These are phyloP conservation scores for Talinum fruticosum DNA, from an alignment of 148 eudicot species.

Conservation along the genomic window DNA sequence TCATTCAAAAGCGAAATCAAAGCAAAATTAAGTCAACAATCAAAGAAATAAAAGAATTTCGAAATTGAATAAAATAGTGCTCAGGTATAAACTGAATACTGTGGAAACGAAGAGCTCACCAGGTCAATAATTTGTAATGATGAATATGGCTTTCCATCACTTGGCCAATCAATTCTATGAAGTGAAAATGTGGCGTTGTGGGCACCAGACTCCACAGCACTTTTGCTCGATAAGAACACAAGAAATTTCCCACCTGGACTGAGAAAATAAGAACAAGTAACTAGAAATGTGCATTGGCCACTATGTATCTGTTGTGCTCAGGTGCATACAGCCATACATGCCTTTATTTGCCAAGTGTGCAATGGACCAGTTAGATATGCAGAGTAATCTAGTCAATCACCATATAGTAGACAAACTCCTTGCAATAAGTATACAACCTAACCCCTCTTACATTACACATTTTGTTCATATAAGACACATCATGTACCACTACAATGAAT, in stretches of 20 bases:
- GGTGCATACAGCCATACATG: background rate
- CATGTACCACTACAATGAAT: too few relatives aligned
- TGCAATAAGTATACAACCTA: too few relatives aligned
- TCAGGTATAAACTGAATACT: background rate
- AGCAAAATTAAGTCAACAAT: background rate
- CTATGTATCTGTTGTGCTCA: background rate
- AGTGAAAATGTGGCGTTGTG: slow-evolving; percentile 66
- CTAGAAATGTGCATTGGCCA: background rate
- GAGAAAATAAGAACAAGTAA: slow-evolving; percentile 21
- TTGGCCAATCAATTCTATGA: slow-evolving; percentile 66
- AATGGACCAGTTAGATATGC: too few relatives aligned
- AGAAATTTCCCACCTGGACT: slow-evolving; percentile 63
- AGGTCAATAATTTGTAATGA: slow-evolving; percentile 42
- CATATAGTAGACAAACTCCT: too few relatives aligned
- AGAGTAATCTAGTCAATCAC: too few relatives aligned
- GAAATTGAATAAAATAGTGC: background rate
- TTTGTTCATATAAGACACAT: too few relatives aligned
- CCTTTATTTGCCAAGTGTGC: background rate
- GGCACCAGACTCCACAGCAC: slow-evolving; percentile 63
- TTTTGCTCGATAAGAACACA: slow-evolving; percentile 59
- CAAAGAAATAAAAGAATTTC: background rate
- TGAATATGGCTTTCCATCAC: slow-evolving; percentile 33
- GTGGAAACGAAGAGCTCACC: background rate
- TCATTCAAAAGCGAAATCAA: background rate
- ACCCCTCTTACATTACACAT: too few relatives aligned